Evolutionary conservation across 164 flowering plant genomes (phyloP), one percentile per base, ranked within the genome.

Genomic region (Chloranthus sessilifolius): DNA sequence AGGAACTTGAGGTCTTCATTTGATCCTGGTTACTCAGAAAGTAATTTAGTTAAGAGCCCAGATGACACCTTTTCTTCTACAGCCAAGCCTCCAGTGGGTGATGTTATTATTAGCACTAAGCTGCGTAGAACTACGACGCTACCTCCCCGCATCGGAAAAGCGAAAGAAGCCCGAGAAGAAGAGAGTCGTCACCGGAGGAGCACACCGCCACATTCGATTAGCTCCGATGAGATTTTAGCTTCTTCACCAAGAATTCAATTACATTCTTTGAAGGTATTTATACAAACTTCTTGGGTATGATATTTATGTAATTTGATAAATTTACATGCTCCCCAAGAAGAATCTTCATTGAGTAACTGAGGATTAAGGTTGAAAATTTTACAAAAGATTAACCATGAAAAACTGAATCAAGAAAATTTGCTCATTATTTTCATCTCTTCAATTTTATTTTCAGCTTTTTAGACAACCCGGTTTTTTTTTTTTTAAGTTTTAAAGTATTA

Each of bases 61-160:
- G 17, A n/a, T 8, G 52, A 20, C 3, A 21, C 38, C 14, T 17
- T 19, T 21, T 26, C 68, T 5, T 26, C 47, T 3, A 25, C 59
- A 4, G 11, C 61, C 0, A 39, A 8, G 19, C 30, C 25, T 23
- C 20, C 41, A 17, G 10, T 50, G 14, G 63, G 58, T 21, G 52
- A 22, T 38, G 53, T 11, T 29, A 7, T 31, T 14, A 30, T 16
- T 53, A 35, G 37, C 26, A 47, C 35, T 20, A 47, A 36, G 25
- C 51, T 80, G 46, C 66, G 20, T 28, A 50, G 76, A 14, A 21
- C 72, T 11, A 77, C 83, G 4, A 75, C 83, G 11, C 43, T 79
- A 28, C 85, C 89, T 10, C 56, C 72, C 22, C 35, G 38, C 33
- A 25, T 59, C 19, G 74, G 62, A 24, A 66, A 57, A 54, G 55